Percentiles rank a stretch among this genome's conserved stretches.
These are phyloP conservation scores for Pelargonium cotyledonis DNA, from an alignment of 441 rosid genomes.

Conservation along the genomic window DNA sequence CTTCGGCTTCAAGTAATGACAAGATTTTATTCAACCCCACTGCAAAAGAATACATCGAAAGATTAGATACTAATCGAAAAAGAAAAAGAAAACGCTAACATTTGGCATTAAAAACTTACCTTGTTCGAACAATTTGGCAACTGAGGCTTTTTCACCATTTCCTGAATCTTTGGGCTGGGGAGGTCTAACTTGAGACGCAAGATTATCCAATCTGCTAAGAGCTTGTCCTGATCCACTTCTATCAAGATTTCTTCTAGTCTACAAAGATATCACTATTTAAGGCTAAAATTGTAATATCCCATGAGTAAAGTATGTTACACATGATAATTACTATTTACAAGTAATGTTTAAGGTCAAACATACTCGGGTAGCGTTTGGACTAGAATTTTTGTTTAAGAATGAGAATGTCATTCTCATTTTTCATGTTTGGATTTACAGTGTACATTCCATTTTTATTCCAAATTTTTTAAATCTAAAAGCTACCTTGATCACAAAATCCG, in stretches of 20 bases:
- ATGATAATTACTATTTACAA: neutral
- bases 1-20: conserved; percentile 93
- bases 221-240: conserved; percentile 44
- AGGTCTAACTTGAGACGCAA: conserved; percentile 44
- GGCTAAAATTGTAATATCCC: too few species aligned
- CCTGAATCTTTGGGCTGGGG: conserved; percentile 50
- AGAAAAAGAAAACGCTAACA: conserved; percentile 13
- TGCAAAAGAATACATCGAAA: conserved; percentile 18
- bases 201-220: conserved; percentile 49
- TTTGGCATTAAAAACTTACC: conserved; percentile 32
- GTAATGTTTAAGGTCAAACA: neutral
- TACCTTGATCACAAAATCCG: neutral
- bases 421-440: too few species aligned
- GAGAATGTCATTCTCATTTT: too few species aligned
- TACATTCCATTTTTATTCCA: too few species aligned
- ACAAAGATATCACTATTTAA: conserved; percentile 11
- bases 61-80: neutral
- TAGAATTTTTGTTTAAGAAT: too few species aligned
- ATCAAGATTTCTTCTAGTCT: conserved; percentile 81
- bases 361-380: too few species aligned
- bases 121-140: conserved; percentile 93
- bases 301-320: too few species aligned
- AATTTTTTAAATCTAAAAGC: too few species aligned
- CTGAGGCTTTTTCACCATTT: conserved; percentile 68
- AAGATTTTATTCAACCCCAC: conserved; percentile 96